A percentile compares a stretch with the other conserved stretches of the same genome.
Evolutionary conservation across 768 basidiomycete species (phyloP).

Genomic region (Strobilomyces echinocephalus): DNA sequence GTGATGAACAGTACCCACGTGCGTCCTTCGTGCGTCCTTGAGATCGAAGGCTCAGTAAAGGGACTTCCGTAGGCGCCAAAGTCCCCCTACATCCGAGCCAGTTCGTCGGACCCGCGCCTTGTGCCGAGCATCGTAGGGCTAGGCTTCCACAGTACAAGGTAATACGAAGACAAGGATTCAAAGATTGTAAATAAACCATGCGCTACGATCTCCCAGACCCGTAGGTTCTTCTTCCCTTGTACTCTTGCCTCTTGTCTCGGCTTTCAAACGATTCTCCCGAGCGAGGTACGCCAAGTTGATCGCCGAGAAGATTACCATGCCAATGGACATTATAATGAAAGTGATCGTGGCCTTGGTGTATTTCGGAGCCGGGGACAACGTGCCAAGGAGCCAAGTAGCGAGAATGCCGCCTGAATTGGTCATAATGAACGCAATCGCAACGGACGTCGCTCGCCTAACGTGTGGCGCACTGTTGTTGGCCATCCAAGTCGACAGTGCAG

Average conservation of each 20-base stretch:
- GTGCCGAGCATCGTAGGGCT: no score
- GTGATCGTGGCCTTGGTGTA: conserved; percentile 46
- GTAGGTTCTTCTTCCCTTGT: conserved; percentile 34
- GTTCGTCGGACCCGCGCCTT: no score
- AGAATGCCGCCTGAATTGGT: conserved; percentile 59
- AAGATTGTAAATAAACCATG: conserved; percentile 51
- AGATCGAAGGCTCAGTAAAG: no score
- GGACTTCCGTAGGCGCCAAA: no score
- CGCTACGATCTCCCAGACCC: conserved; percentile 45
- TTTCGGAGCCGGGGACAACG: conserved; percentile 43
- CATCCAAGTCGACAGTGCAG: conserved; percentile 53
- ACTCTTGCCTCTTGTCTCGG: conserved; percentile 29
- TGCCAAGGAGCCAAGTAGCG: conserved; percentile 54
- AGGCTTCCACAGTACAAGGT: no score
- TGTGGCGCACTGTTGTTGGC: conserved; percentile 60
- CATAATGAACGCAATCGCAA: conserved; percentile 55
- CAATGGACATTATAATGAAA: conserved; percentile 33
- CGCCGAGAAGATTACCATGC: conserved; percentile 35
- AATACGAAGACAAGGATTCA: conserved; percentile 12
- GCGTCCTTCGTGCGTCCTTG: no score
- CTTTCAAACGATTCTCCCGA: conserved; percentile 45
- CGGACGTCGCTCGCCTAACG: conserved; percentile 50
- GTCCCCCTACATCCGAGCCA: no score
- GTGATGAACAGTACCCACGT: no score
- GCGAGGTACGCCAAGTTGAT: conserved; percentile 40